phyloP scores from a whole-genome alignment of 345 rosid species.

The Eucalyptus pumila region DNA sequence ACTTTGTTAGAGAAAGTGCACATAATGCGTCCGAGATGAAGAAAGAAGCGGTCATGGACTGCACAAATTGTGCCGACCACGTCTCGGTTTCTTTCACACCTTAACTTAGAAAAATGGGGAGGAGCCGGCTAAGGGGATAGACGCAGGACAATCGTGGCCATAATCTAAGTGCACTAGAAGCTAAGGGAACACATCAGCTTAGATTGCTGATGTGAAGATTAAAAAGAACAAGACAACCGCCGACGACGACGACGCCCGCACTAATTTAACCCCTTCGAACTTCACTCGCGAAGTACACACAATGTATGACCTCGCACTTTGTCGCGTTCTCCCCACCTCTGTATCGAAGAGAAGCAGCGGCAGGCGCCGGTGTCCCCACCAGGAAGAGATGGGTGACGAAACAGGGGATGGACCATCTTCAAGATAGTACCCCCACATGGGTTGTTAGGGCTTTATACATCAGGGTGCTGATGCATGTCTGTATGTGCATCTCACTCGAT shows the following conservation, averaged over 20 bases:
- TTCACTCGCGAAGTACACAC: not conserved
- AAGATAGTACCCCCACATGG: constrained; percentile 21
- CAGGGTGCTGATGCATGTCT: not conserved
- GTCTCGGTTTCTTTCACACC: not conserved
- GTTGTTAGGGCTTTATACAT: constrained; percentile 6
- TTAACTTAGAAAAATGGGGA: not conserved
- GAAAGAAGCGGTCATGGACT: not conserved
- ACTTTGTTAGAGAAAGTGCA: not conserved
- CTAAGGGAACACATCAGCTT: not conserved
- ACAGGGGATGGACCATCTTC: constrained; percentile 2
- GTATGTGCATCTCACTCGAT: not conserved
- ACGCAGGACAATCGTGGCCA: not conserved
- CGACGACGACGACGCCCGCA: not conserved
- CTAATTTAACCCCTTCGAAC: not conserved
- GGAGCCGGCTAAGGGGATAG: not conserved
- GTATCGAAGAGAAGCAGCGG: not conserved
- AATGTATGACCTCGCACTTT: not conserved
- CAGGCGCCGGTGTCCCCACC: not conserved
- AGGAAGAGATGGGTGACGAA: not conserved
- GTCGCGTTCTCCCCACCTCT: not conserved
- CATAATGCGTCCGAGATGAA: not conserved
- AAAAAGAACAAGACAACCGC: not conserved
- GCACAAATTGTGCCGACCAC: not conserved
- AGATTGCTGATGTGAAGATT: not conserved
- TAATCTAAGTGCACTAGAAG: not conserved